Conservation (phyloP, 768 basidiomycete species). For the Boletus reticulatus region DNA sequence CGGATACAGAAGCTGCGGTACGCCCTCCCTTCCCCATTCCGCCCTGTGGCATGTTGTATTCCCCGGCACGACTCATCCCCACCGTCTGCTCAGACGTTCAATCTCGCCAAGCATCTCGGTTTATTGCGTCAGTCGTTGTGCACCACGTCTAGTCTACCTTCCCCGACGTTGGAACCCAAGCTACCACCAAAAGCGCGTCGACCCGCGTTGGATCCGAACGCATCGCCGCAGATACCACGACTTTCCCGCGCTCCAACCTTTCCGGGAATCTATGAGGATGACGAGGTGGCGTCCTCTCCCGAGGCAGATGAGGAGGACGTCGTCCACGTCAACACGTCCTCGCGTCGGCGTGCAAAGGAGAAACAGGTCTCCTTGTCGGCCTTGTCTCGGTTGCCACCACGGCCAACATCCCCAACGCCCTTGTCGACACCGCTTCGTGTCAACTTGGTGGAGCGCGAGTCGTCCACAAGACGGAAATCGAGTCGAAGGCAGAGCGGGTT, state of each 20-base stretch:
- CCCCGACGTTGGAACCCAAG: conserved; percentile 38
- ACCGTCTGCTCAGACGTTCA: conserved; percentile 42
- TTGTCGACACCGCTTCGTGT: conserved; percentile 32
- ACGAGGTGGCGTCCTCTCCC: conserved; percentile 46
- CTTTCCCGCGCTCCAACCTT: conserved; percentile 65
- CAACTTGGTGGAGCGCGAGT: conserved; percentile 35
- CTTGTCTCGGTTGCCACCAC: conserved; percentile 39
- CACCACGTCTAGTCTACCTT: conserved; percentile 35
- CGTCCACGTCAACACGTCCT: conserved; percentile 37
- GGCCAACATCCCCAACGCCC: conserved; percentile 40
- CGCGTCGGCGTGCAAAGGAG: conserved; percentile 45
- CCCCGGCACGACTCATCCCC: conserved; percentile 1
- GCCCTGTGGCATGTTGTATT: conserved; percentile 15
- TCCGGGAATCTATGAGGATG: conserved; percentile 67
- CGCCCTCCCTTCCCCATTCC: conserved; percentile 22
- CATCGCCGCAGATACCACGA: conserved; percentile 51
- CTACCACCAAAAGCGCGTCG: conserved; percentile 51
- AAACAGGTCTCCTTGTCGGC: conserved; percentile 41
- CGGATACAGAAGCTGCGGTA: conserved; percentile 75
- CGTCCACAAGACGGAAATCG: conserved; percentile 26
- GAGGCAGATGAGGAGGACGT: conserved; percentile 43
- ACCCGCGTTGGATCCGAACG: conserved; percentile 39
- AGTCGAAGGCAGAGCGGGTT: conserved; percentile 50
- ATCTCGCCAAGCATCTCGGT: conserved; percentile 62
- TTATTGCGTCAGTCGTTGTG: conserved; percentile 63